phyloP scores from a whole-genome alignment of 2,329 filamentous ascomycete species.

The Diaporthe citrichinensis region DNA sequence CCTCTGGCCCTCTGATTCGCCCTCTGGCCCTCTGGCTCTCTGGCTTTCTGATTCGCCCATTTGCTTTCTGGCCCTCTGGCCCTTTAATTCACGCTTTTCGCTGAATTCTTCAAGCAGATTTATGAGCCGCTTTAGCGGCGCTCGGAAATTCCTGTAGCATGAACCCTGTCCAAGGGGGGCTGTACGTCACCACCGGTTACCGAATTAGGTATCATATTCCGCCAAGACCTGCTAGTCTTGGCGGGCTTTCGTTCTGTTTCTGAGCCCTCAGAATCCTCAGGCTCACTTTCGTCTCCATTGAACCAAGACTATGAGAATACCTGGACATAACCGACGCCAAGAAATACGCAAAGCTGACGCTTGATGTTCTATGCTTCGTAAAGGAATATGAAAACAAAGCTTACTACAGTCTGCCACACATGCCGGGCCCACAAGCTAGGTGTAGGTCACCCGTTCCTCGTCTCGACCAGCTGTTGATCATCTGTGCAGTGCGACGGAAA shows the following conservation, averaged over 20 bases:
- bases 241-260: neutral
- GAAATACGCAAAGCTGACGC: neutral
- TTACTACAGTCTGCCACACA: neutral
- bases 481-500: constrained; percentile 3
- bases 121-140: no score
- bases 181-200: neutral
- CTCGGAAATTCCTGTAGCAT: no score
- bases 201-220: constrained; percentile 9
- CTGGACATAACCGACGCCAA: neutral
- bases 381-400: neutral
- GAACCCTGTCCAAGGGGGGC: neutral
- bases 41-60: no score
- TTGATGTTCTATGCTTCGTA: neutral
- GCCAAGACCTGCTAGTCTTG: constrained; percentile 10
- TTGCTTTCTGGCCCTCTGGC: no score
- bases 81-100: no score
- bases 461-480: neutral
- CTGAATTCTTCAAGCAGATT: no score
- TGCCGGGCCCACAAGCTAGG: constrained; percentile 11
- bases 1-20: no score
- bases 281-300: neutral
- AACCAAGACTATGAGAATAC: neutral
- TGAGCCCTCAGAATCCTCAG: neutral
- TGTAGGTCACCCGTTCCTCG: neutral
- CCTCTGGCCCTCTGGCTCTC: no score